A percentile compares a stretch with the other conserved stretches of the same genome.
Conservation (phyloP, 176 grass and related monocot species). For the Coix lacrymajobi region DNA sequence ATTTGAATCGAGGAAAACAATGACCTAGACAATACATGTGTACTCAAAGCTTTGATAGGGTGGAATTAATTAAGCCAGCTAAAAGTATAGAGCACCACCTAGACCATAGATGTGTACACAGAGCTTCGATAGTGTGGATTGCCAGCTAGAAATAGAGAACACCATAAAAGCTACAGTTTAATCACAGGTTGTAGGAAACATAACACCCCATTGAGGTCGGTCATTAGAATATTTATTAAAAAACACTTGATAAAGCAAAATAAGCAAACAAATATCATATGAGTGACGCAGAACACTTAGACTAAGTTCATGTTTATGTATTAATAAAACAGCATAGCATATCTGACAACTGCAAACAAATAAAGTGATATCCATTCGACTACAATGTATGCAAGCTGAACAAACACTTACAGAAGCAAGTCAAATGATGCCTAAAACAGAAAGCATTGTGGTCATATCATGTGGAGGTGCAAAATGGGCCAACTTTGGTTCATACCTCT, state of each 20-base stretch:
- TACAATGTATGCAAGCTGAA: neutral
- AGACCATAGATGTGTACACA: neutral
- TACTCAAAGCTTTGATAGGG: neutral
- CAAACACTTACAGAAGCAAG: neutral
- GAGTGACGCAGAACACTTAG: neutral
- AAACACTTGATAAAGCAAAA: neutral
- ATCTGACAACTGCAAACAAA: neutral
- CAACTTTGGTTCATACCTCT: conserved; percentile 51
- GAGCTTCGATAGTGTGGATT: neutral
- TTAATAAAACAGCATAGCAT: neutral
- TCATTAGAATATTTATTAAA: neutral
- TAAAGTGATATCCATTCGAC: neutral
- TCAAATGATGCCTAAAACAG: neutral
- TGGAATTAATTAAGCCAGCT: neutral
- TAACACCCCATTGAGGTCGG: neutral
- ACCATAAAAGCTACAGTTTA: neutral
- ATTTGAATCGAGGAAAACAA: neutral
- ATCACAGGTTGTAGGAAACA: neutral
- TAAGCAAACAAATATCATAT: neutral
- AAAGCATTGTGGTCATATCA: neutral
- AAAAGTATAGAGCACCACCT: neutral
- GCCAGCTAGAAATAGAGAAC: neutral
- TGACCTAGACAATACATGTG: neutral
- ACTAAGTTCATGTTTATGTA: neutral
- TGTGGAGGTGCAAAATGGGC: neutral